phyloP scores from a whole-genome alignment of 805 yeast genomes.

The Cyberlindnera amylophila region DNA sequence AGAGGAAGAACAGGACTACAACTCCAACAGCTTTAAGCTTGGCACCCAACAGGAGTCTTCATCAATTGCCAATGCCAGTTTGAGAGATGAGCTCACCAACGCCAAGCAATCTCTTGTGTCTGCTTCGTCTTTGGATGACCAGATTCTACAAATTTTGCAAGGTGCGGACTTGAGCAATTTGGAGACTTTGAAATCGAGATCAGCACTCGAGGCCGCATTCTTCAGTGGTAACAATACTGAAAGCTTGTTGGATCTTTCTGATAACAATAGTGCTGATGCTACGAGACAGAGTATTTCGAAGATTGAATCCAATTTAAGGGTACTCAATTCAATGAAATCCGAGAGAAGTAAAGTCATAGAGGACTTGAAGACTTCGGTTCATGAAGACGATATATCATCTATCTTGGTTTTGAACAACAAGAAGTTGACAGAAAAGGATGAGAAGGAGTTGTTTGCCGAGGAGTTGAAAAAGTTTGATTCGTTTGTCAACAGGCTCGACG shows the following conservation, averaged over 20 bases:
- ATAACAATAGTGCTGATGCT: constrained; percentile 30
- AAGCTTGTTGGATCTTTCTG: constrained; percentile 70
- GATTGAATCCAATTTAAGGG: constrained; percentile 56
- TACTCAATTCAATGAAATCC: constrained; percentile 56
- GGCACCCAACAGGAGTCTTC: constrained; percentile 33
- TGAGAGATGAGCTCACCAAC: constrained; percentile 54
- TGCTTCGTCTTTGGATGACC: constrained; percentile 57
- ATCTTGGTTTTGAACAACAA: constrained; percentile 58
- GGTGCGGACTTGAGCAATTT: constrained; percentile 38
- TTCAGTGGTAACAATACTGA: constrained; percentile 25
- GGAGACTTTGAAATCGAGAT: constrained; percentile 43
- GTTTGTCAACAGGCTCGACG: constrained; percentile 60
- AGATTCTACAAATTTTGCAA: constrained; percentile 45
- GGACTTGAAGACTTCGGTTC: constrained; percentile 67
- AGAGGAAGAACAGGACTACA: constrained; percentile 35
- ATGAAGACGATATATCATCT: constrained; percentile 80
- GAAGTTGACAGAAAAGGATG: constrained; percentile 48
- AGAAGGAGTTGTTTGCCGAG: constrained; percentile 56
- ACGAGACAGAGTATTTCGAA: constrained; percentile 38
- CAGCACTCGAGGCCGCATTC: constrained; percentile 23
- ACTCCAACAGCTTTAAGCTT: constrained; percentile 33
- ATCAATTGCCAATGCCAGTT: constrained; percentile 33
- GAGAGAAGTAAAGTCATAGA: constrained; percentile 60
- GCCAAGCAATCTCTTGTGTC: constrained; percentile 57
- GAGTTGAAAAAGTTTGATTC: constrained; percentile 77